Base-by-base conservation (phyloP, 208 protist species). In the Acanthamoeba triangularis region DNA sequence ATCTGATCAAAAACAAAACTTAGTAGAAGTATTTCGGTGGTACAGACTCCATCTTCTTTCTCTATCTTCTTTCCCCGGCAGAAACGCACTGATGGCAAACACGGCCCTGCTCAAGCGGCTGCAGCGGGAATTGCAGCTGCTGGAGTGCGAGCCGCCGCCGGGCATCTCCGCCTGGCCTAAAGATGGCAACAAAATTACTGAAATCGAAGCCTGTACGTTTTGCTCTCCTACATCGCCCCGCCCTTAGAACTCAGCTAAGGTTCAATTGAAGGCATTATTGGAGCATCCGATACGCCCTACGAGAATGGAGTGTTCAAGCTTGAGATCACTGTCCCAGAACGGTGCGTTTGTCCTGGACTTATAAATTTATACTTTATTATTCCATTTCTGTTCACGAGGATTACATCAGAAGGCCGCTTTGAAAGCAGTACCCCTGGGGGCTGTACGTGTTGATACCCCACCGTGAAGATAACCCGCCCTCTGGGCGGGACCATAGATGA, bases 161-260 rank as follows among this genome's bases (percentile, higher is more conserved):
- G 90, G 90, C 25, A 80, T 94, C 35, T 94, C 90, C 23, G 90
- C 90, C 28, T 94, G 90, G 90, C 69, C 69, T 3, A 94, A 94
- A n/a, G 90, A 94, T 82, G 90, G 47, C 6, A 56, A 54, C n/a
- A 80, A 54, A 94, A 69, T 94, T 41, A 78, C 41, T 0, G 69
- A 94, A 78, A 80, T 82, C 30, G 90, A 80, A 59, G 61, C 90
- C 28, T 54, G 90, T 82, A 94, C 61, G 65, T 28, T 28, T 13
- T 44, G 49, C 74, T 54, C 20, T 3, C 20, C 33, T 30, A 44
- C 1, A 56, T 93, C 20, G 14, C 56, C 56, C 54, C 30, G 11
- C 56, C 7, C 35, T 59, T 90, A 16, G 16, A 7, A 23, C 14
- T 52, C 41, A n/a, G 3, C 37, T 69, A n/a, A 10, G 3, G 2